Evolutionary conservation across 2,329 filamentous ascomycete species (phyloP), one percentile per base, ranked within the genome.

Genomic region (Cryphonectria nitschkei): DNA sequence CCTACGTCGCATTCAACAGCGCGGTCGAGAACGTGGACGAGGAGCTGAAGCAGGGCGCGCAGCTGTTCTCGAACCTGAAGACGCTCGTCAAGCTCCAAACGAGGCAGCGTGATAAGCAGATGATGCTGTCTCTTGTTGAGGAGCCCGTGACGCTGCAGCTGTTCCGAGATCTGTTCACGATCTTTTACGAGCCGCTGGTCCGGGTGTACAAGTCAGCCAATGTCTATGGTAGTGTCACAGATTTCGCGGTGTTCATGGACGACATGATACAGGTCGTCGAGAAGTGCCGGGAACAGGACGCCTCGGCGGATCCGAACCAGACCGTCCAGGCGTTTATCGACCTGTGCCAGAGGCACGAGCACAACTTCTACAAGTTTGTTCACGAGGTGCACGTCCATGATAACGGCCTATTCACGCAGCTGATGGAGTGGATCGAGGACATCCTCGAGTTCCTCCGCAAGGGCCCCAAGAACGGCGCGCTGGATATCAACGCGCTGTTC

Each of bases 251-350:
- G 54, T 99, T 99, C 76, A 89, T 96, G 68, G 94, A 98, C 77
- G 96, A 99, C 79, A 93, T 95, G 79, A 97, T 98, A 75, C 87
- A 89, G 77, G 88, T 91, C 37, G 87, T 91, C 41, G 89, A 91
- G 66, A 87, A 85, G 76, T 91, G 89, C 76, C 84, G 88, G 70
- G 88, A 91, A 72, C 88, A 91, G 76, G 96, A 98, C 79, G 92
- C 96, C 62, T 95, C 93, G 2, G 94, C 95, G 1, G 96, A 99
- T 79, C 96, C 96, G 5, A 99, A 99, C 80, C 95, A 98, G 83
- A 99, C 96, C 0, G 96, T 99, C 1, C 96, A 99, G 80, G 92
- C 94, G 22, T 99, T 99, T 78, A 99, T 99, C 77, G 96, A 99
- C 78, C 87, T 99, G 32, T 99, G 96, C 80, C 92, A 93, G 75